Evolutionary conservation across 257 asterid genomes (phyloP).

Genomic region (Echium plantagineum): DNA sequence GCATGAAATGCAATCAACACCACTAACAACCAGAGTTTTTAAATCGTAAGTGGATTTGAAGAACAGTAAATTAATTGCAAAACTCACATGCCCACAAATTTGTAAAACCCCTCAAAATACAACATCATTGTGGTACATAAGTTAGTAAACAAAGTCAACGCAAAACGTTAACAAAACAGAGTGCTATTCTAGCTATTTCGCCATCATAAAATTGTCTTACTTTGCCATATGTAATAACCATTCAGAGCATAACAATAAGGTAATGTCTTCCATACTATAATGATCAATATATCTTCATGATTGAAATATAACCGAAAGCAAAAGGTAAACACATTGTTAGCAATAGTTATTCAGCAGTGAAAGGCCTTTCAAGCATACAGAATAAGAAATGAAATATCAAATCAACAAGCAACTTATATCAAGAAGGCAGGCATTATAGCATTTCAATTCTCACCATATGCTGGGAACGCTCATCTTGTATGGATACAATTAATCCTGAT

Average conservation of each 20-base stretch:
- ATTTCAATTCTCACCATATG: slow-evolving; percentile 44
- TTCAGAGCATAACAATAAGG: background rate
- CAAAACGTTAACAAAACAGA: background rate
- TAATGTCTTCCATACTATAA: background rate
- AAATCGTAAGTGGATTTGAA: too few relatives aligned
- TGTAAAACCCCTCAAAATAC: too few relatives aligned
- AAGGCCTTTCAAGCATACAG: background rate
- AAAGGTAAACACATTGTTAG: background rate
- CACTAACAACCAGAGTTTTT: background rate
- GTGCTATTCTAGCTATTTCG: background rate
- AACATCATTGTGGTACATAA: background rate
- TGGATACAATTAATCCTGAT: slow-evolving; percentile 67
- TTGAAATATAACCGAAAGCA: background rate
- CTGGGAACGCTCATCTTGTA: slow-evolving; percentile 95
- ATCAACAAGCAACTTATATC: too few relatives aligned
- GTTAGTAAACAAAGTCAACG: background rate
- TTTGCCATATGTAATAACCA: background rate
- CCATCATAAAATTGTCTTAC: too few relatives aligned
- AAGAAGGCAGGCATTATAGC: slow-evolving; percentile 5
- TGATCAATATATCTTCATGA: background rate
- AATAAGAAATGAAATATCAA: too few relatives aligned
- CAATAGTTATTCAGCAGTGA: too few relatives aligned
- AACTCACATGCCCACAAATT: too few relatives aligned
- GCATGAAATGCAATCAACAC: background rate
- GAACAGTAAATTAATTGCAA: too few relatives aligned